Conservation (phyloP, 2,329 filamentous ascomycete species). For the Colletotrichum truncatum region DNA sequence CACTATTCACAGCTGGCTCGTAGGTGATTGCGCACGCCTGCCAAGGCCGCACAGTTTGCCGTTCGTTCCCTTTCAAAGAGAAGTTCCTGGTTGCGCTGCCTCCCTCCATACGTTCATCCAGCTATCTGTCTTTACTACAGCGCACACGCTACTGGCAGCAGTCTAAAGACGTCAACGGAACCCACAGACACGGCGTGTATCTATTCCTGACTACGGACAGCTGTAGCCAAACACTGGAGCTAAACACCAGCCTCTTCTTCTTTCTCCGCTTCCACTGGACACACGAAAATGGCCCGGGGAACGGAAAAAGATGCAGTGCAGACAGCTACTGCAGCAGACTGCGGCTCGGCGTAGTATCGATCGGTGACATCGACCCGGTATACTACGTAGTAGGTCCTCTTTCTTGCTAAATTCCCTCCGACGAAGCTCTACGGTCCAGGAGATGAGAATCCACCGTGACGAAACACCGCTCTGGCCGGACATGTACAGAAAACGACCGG, state of each 20-base stretch:
- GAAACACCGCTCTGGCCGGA: conserved; percentile 27
- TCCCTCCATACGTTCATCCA: background rate
- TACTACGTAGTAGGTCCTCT: no score
- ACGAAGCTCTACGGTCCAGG: background rate
- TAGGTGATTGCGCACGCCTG: conserved; percentile 6
- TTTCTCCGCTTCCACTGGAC: conserved; percentile 18
- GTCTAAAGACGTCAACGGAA: background rate
- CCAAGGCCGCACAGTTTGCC: conserved; percentile 13
- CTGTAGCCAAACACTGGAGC: background rate
- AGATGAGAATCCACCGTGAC: conserved; percentile 18
- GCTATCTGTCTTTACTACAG: background rate
- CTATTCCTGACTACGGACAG: no score
- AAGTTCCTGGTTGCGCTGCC: background rate
- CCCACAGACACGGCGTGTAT: background rate
- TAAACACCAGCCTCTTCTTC: background rate
- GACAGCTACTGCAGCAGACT: conserved; percentile 16
- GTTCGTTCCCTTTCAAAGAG: background rate
- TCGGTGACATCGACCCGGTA: background rate
- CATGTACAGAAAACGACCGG: conserved; percentile 13
- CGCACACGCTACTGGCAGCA: background rate
- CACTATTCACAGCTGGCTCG: background rate
- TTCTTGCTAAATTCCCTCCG: no score
- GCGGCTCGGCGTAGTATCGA: conserved; percentile 4
- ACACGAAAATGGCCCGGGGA: conserved; percentile 21
- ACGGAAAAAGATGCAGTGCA: background rate